phyloP scores from a whole-genome alignment of 176 grass and related monocot species.

The Rhipidocladum racemiflorum region DNA sequence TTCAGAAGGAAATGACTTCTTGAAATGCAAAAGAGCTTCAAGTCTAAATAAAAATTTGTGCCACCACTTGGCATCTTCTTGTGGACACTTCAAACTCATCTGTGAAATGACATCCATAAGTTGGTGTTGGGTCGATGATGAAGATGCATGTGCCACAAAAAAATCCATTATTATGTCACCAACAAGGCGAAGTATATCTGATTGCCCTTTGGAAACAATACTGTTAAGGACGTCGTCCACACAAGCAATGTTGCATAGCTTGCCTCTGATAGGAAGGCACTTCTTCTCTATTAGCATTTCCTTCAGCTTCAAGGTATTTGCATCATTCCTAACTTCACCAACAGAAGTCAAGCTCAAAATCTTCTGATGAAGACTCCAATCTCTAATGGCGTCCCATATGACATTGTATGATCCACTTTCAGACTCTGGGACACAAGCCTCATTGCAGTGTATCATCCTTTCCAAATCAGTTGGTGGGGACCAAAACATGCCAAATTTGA shows the following conservation, averaged over 20 bases:
- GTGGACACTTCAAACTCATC: conserved; percentile 51
- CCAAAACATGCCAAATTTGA: conserved; percentile 60
- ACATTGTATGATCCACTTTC: conserved; percentile 47
- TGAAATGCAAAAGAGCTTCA: conserved; percentile 54
- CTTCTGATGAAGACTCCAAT: conserved; percentile 55
- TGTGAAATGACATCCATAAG: conserved; percentile 49
- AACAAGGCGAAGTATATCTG: conserved; percentile 49
- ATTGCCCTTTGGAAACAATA: conserved; percentile 35
- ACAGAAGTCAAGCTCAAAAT: conserved; percentile 51
- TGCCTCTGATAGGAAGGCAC: conserved; percentile 45
- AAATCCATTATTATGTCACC: conserved; percentile 37
- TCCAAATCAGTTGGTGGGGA: conserved; percentile 45
- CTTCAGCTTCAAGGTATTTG: conserved; percentile 27
- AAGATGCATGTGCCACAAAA: conserved; percentile 37
- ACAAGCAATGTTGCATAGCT: conserved; percentile 44
- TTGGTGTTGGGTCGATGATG: conserved; percentile 26
- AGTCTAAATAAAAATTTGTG: conserved; percentile 50
- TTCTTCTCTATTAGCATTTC: conserved; percentile 45
- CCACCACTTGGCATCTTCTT: conserved; percentile 56
- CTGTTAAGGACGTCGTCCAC: conserved; percentile 44
- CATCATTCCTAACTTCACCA: conserved; percentile 42
- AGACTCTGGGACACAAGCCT: conserved; percentile 41
- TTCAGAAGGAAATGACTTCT: conserved; percentile 51
- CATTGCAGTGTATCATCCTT: conserved; percentile 47
- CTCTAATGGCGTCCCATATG: conserved; percentile 48